Base-by-base conservation (phyloP, 257 asterid genomes). In the Parsonsia alboflavescens region DNA sequence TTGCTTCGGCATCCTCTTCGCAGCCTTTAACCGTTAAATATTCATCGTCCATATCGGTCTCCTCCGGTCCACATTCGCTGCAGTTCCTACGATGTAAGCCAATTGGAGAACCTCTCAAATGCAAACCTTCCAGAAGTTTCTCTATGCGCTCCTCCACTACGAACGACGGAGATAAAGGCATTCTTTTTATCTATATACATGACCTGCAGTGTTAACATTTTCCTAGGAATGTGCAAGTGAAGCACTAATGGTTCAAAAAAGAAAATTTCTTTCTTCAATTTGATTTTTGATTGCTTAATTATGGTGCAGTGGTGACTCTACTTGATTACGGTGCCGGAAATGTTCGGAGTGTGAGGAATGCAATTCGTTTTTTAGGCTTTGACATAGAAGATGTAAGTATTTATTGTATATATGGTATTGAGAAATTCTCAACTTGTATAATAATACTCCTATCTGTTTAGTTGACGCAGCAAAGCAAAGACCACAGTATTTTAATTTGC, bases 241-340 rank as follows among this genome's bases (percentile, higher is more conserved):
- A 56, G 62, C 62, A 28, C 28, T 21, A 1, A 7, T 33, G 33
- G 9, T 24, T 1, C n/a, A 1, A 21, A 41, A 64, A 44, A 65
- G 9, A 22, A 33, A 28, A 41, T 6, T 63, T 10, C 70, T 46
- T 65, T 17, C 44, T 33, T 36, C 15, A 22, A 28, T 41, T 71
- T 11, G 73, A 22, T 45, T 54, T 10, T 53, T 33, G 48, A 49
- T 24, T 71, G 7, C 48, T 16, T 74, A 72, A 64, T 71, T 13
- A 49, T 52, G 13, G 42, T 70, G 57, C 88, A 94, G 99, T 83
- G 82, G 94, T 95, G 64, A 92, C 99, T 63, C 77, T 95, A 87
- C 99, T 95, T 73, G 99, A 95, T 77, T 95, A 95, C 50, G 99
- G 99, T 73, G 99, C 99, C 61, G 99, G 99, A 78, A 95, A 95